A percentile compares a stretch with the other conserved stretches of the same genome.
Conservation (phyloP, 139 green algal genomes). For the Tetradesmus obliquus region DNA sequence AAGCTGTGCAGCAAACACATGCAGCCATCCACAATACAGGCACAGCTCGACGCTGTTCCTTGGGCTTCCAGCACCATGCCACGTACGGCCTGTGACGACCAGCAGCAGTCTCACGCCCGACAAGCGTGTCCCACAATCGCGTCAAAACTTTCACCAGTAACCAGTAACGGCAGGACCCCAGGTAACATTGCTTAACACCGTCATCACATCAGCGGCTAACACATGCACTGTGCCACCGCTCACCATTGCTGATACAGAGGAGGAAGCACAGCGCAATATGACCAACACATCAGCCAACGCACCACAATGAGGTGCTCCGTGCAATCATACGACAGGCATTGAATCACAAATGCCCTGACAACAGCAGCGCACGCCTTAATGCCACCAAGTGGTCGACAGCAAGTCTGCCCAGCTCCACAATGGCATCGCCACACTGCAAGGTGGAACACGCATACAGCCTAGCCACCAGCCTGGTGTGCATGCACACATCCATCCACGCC, state of each 20-base stretch:
- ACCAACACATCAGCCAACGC: not conserved
- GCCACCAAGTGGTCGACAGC: not conserved
- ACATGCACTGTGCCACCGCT: not conserved
- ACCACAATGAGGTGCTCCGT: not conserved
- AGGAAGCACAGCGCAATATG: not conserved
- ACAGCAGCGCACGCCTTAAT: not conserved
- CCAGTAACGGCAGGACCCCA: not conserved
- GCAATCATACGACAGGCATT: not conserved
- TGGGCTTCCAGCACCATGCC: no score
- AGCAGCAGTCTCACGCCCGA: no score
- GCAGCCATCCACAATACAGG: not conserved
- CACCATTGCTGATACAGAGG: not conserved
- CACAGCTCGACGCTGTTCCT: not conserved
- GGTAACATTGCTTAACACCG: no score
- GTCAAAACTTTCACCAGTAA: not conserved
- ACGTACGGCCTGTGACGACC: no score
- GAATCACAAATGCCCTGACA: not conserved
- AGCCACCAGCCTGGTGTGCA: not conserved
- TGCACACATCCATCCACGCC: not conserved
- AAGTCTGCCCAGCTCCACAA: not conserved
- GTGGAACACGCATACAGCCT: no score
- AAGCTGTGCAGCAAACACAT: not conserved
- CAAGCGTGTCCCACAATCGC: not conserved
- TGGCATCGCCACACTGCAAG: not conserved
- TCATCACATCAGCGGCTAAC: not conserved